Evolutionary conservation across 805 yeast species (phyloP).

Genomic region (Millerago galiae): DNA sequence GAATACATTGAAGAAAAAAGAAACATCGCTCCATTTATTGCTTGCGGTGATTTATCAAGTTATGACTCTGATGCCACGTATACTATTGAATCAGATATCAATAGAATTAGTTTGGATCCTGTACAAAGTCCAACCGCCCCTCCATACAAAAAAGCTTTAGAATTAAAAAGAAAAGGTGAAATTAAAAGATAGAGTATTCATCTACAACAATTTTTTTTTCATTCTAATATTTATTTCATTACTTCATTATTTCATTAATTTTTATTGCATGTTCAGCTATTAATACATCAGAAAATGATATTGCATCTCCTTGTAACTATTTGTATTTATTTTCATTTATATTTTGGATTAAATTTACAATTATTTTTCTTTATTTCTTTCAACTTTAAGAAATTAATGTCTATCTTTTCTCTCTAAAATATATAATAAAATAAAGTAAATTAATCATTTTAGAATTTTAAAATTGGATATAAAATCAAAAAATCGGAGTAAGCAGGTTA

Average conservation of each 20-base stretch:
- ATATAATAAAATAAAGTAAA: no score
- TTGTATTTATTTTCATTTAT: no score
- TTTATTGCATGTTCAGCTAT: not conserved
- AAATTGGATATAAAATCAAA: no score
- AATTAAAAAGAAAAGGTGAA: constrained; percentile 73
- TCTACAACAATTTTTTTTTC: no score
- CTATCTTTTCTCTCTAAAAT: no score
- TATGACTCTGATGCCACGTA: constrained; percentile 97
- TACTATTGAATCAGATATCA: constrained; percentile 30
- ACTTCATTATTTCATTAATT: no score
- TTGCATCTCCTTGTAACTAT: not conserved
- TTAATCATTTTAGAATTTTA: no score
- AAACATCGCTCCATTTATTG: constrained; percentile 81
- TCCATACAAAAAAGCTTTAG: constrained; percentile 89
- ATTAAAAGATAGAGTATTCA: constrained; percentile 34
- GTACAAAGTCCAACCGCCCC: constrained; percentile 96
- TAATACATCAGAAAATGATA: not conserved
- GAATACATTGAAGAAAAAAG: constrained; percentile 55
- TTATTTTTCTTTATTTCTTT: no score
- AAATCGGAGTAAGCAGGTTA: no score
- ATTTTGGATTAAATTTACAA: no score
- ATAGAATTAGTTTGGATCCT: constrained; percentile 63
- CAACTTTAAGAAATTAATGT: no score
- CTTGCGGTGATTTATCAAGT: constrained; percentile 87
- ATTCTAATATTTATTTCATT: no score